Conservation (phyloP, 2,329 filamentous ascomycete genomes). For the Whalleya microplaca region DNA sequence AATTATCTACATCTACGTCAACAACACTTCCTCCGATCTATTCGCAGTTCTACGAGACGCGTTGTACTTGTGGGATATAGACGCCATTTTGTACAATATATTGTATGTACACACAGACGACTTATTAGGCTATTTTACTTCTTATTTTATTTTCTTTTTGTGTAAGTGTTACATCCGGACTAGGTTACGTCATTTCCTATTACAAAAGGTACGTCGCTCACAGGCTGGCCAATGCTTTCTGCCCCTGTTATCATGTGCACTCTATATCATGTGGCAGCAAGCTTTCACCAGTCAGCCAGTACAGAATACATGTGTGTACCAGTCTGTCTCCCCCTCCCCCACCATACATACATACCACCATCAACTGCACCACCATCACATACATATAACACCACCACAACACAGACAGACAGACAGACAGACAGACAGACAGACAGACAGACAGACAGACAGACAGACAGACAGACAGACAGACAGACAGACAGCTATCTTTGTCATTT, state of each 20-base stretch:
- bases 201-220: not conserved
- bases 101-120: no score
- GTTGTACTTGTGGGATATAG: not conserved
- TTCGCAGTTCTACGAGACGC: not conserved
- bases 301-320: no score
- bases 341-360: not conserved
- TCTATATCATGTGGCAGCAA: conserved; percentile 27
- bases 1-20: no score
- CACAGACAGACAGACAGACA: not conserved
- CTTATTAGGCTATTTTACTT: not conserved
- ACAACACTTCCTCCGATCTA: not conserved
- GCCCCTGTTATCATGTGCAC: conserved; percentile 17
- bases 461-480: not conserved
- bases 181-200: not conserved
- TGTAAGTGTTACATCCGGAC: not conserved
- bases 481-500: no score
- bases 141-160: not conserved
- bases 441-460: not conserved
- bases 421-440: not conserved
- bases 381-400: conserved; percentile 4
- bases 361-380: not conserved
- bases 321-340: conserved; percentile 12
- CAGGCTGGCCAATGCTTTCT: conserved; percentile 20
- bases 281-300: conserved; percentile 26
- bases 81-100: no score